Evolutionary conservation across 2,329 filamentous ascomycete species (phyloP), one percentile per base, ranked within the genome.

Genomic region (Epichloe sibirici): DNA sequence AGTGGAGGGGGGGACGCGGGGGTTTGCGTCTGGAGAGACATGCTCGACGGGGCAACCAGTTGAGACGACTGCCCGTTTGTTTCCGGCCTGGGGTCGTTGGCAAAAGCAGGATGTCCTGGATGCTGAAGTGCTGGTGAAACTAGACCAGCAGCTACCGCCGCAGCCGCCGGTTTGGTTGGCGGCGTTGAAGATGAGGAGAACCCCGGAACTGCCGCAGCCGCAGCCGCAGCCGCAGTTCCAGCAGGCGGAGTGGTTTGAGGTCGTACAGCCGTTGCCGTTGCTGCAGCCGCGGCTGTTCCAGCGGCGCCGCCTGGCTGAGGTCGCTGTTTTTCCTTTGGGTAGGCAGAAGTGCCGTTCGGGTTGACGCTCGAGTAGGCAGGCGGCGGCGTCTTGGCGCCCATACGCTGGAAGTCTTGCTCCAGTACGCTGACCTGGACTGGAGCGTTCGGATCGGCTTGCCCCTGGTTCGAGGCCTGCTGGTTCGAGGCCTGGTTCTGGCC

Each of bases 351-450:
- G 31, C 69, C 67, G 42, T 67, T 69, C 0, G 74, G 69, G 53
- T 75, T 81, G 45, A 95, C 80, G 61, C 85, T 93, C 9, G 89
- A 93, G 68, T 98, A 98, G 5, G 93, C 91, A n/a, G 93, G 93
- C 21, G 93, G 93, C 13, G 91, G 90, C 51, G 89, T 90, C 23
- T 88, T 86, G 34, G 83, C 77, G 59, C 88, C 82, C 77, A 95
- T 78, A 17, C 89, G 82, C 59, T 89, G 83, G 65, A 95, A 86
- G 59, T 95, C 90, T 60, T 90, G 85, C 62, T 94, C 88, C 38
- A 95, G 69, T n/a, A 87, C 79, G 69, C 81, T 89, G 55, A 81
- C 75, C 59, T 83, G 81, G 35, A 81, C 66, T 49, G 65, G 62
- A 51, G 66, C 56, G 58, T 53, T 61, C 52, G 63, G 61, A 55